Conservation (phyloP, 2,329 filamentous ascomycete species). For the Phialocephala subalpina region DNA sequence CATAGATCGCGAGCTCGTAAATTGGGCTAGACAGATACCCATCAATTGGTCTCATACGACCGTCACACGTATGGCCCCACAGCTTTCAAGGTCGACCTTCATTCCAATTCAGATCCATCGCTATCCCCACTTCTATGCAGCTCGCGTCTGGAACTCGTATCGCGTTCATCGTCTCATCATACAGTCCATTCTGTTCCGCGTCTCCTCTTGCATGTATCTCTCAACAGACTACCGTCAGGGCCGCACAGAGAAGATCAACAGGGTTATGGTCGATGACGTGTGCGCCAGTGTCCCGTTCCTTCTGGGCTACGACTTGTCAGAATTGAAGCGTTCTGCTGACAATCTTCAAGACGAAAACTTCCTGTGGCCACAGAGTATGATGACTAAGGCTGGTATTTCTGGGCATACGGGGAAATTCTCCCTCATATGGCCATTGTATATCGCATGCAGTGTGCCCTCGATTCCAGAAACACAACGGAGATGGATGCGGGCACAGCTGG, state of each 20-base stretch:
- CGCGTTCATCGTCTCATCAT: conserved; percentile 29
- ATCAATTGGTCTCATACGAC: conserved; percentile 17
- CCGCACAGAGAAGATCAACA: conserved; percentile 14
- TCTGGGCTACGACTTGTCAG: conserved; percentile 28
- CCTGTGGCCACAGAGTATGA: conserved; percentile 25
- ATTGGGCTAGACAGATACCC: conserved; percentile 24
- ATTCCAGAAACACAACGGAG: conserved; percentile 21
- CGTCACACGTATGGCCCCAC: conserved; percentile 11
- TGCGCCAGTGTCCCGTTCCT: conserved; percentile 30
- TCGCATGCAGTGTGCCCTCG: conserved; percentile 22
- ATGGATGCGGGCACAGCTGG: conserved; percentile 28
- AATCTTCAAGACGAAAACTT: conserved; percentile 3
- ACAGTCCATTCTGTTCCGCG: conserved; percentile 27
- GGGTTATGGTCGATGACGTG: conserved; percentile 21
- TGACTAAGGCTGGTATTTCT: conserved; percentile 5
- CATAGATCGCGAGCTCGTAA: conserved; percentile 25
- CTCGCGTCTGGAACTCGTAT: conserved; percentile 30
- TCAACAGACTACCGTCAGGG: neutral
- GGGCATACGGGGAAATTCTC: conserved; percentile 27
- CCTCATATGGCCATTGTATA: conserved; percentile 30
- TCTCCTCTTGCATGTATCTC: neutral
- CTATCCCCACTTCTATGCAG: conserved; percentile 26
- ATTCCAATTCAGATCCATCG: conserved; percentile 25
- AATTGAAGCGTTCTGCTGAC: conserved; percentile 14
- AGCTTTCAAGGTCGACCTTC: conserved; percentile 10